phyloP scores from a whole-genome alignment of 116 monocot genomes.

The Thalassia testudinum region DNA sequence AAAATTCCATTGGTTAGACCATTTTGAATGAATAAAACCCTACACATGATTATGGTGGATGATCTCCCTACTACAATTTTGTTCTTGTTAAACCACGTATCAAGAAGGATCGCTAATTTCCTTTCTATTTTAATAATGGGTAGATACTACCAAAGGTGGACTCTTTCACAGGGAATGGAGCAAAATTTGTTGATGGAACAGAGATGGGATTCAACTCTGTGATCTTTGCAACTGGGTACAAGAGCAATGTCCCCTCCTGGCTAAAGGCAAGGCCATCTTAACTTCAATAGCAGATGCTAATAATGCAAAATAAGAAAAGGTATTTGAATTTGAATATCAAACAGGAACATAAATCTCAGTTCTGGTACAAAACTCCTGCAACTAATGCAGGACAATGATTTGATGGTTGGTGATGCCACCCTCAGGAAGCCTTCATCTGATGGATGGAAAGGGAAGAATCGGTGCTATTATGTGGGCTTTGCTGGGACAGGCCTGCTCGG shows the following conservation, averaged over 20 bases:
- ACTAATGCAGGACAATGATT: constrained; percentile 25
- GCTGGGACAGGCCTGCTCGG: constrained; percentile 58
- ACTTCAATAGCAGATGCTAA: neutral
- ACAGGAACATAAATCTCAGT: neutral
- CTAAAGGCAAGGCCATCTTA: constrained; percentile 38
- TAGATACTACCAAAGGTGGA: constrained; percentile 30
- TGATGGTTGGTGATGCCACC: constrained; percentile 46
- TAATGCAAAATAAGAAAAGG: neutral
- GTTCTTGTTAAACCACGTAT: too few relatives aligned
- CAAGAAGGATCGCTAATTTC: too few relatives aligned
- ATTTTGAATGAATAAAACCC: too few relatives aligned
- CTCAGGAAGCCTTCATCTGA: constrained; percentile 34
- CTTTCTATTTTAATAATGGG: too few relatives aligned
- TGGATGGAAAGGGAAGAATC: constrained; percentile 58
- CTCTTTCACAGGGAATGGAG: constrained; percentile 46
- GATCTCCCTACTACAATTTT: too few relatives aligned
- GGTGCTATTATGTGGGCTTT: constrained; percentile 68
- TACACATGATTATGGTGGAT: too few relatives aligned
- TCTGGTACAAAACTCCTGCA: neutral
- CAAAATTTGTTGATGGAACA: constrained; percentile 60
- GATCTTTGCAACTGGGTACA: constrained; percentile 71
- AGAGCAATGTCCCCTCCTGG: constrained; percentile 78
- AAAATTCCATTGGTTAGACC: too few relatives aligned
- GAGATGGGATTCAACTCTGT: constrained; percentile 56
- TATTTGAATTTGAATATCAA: neutral